Base-by-base conservation (phyloP, 1,139 yeast species). In the Lodderomyces orthopsilosis region DNA sequence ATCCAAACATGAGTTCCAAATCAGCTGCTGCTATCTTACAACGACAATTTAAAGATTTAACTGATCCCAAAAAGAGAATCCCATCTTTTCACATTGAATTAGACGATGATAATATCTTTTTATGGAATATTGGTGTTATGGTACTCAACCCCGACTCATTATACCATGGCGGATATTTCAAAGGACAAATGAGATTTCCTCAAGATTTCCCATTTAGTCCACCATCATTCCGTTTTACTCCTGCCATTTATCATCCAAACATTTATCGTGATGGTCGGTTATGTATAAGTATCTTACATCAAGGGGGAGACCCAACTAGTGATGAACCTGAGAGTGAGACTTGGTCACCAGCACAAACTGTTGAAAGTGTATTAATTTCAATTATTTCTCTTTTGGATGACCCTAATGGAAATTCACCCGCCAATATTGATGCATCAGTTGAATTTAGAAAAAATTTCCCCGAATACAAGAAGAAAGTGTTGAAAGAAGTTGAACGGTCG, bases 301-400 rank as follows among this genome's bases (percentile, higher is more conserved):
- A 85, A 56, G 83, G 88, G 18, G 96, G 96, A 18, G 95, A 88
- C 59, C 86, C 88, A 28, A 85, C 93, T 42, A 78, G 87, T 36
- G 96, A 89, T 54, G 96, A 90, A 62, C 95, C 91, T 4, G 96
- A 89, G 56, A 83, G 85, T 47, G 98, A 86, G 63, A 86, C 91
- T 19, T 91, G 98, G 98, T 81, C 93, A 36, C 98, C 98, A 0
- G 97, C 95, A 2, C 98, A 91, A 67, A 85, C 95, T 12, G 98
- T 89, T 8, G 98, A 91, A 65, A 76, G 88, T 35, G 96, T 91
- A 9, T 77, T 91, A 57, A 85, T 91, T 48, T 86, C 95, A 39
- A 91, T 91, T 54, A 87, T 91, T 32, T 88, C 96, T 5, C 75
- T 91, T 46, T 75, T 91, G 56, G 95, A 90, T 58, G 97, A 91